phyloP scores from a whole-genome alignment of 225 moss, liverwort and hornwort species.

The Ulota crispa region DNA sequence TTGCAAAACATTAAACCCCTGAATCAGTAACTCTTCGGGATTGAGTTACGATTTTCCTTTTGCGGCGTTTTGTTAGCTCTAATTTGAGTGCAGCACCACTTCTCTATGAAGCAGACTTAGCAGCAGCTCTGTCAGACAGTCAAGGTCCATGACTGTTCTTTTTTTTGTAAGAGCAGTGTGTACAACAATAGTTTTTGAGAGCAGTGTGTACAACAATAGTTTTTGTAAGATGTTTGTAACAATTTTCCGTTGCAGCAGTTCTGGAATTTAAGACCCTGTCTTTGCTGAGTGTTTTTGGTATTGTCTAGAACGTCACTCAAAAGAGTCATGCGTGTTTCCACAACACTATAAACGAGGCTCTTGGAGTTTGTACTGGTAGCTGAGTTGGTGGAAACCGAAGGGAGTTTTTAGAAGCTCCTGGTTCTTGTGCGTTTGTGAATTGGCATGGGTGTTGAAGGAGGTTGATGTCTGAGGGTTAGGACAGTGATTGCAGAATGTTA shows the following conservation, averaged over 20 bases:
- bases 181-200: not conserved
- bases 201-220: not conserved
- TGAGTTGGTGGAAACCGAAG: not conserved
- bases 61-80: not conserved
- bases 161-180: not conserved
- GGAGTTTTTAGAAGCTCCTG: no score
- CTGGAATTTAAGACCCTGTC: not conserved
- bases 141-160: not conserved
- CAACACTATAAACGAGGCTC: not conserved
- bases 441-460: no score
- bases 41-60: not conserved
- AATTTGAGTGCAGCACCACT: not conserved
- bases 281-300: not conserved
- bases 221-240: not conserved
- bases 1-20: not conserved
- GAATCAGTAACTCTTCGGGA: not conserved
- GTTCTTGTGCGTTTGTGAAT: no score
- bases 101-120: not conserved
- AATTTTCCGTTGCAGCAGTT: not conserved
- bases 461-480: no score
- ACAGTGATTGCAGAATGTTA: no score
- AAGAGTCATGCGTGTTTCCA: not conserved
- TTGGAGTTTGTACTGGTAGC: not conserved
- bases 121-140: not conserved
- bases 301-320: not conserved